Evolutionary conservation across 345 rosid species (phyloP), one percentile per base, ranked within the genome.

Genomic region (Jatropha curcas): DNA sequence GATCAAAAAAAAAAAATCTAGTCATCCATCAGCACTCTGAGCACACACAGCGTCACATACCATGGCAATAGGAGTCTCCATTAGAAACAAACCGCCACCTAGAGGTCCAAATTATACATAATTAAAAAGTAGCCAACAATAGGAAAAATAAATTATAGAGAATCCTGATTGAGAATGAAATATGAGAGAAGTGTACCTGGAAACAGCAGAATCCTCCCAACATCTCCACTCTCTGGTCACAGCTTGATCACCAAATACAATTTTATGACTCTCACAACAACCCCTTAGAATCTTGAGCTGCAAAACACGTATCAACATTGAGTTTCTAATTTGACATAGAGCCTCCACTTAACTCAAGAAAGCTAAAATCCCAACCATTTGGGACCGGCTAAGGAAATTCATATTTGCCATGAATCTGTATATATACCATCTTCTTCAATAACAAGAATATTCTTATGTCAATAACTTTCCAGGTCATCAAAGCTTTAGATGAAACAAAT

Each of bases 31-130:
- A 37, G 41, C 31, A 37, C 45, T 39, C 61, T 4, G 43, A 46
- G 39, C 43, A 27, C 24, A 35, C 7, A 22, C 28, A 65, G 4
- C 39, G 43, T 0, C 28, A 25, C 71, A 12, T 69, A 77, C 61
- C 73, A 52, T 34, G 10, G 57, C 60, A 25, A 39, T 50, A 59
- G 57, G 78, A 67, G 51, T 51, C 63, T 65, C 71, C 60, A 6
- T 13, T 30, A 12, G 31, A 14, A 67, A 68, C 72, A 68, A 50
- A 71, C 67, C 45, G 74, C 73, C 58, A 74, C 76, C 75, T 51
- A 25, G 8, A 61, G 19, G 11, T 63, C 50, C 67, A 60, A 67
- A 39, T 74, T 51, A 28, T 55, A 72, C 24, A 39, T 37, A 56
- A 30, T 72, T 31, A 51, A 79, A 30, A 62, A 59, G 24, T 17